Evolutionary conservation across 2,329 filamentous ascomycete genomes (phyloP), one percentile per base, ranked within the genome.

Genomic region (Stachybotrys echinatus): DNA sequence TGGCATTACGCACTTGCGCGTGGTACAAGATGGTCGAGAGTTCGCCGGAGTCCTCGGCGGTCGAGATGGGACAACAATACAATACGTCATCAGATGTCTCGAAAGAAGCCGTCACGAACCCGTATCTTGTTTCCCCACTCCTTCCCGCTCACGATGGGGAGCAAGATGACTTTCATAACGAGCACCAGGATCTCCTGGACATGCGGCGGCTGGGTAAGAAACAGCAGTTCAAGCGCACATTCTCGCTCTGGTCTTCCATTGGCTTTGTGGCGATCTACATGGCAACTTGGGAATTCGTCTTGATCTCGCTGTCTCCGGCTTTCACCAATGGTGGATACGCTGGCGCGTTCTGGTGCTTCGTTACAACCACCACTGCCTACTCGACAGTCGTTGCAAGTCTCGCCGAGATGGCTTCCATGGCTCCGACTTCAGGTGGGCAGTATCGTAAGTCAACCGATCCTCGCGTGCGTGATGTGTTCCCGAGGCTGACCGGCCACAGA

Each of bases 381-480:
- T 45, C 47, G 8, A 31, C 56, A 18, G 51, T 61, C 20, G 48
- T 56, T n/a, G 40, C 27, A 3, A 46, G 45, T 20, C 48, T 57
- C 45, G 54, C 55, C 5, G 69, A 70, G 55, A 66, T 69, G 56
- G 65, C 65, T 0, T 70, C 65, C 1, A 70, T 71, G 64, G 65
- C 74, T 61, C 46, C 76, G 65, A 49, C 79, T 63, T 23, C 74
- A 2, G 77, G 77, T 42, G 77, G 78, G n/a, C 76, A 81, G 61
- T 81, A 81, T 55, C 75, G 42, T 45, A 23, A 23, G 42, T 22
- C 19, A 45, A 14, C 18, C 21, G n/a, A 45, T 40, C 19, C 38
- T n/a, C 38, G 6, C 19, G 7, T 40, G n/a, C 42, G 12, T 21
- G 21, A 5, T 14, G 42, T 23, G 20, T 20, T 23, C 5, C 20